phyloP scores from a whole-genome alignment of 768 basidiomycete genomes.

The Amyloporia xantha region DNA sequence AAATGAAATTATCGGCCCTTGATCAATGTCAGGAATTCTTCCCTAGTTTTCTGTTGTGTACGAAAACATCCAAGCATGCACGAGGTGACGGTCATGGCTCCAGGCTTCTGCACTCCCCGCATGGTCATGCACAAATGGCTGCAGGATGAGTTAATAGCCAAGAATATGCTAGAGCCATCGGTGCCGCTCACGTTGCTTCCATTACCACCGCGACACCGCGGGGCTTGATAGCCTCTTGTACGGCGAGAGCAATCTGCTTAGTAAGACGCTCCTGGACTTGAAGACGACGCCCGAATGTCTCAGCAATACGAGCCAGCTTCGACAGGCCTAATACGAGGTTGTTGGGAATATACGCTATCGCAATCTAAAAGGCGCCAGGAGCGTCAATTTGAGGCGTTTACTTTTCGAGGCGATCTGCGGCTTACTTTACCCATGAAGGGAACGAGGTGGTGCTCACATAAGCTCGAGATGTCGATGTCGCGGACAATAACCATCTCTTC shows the following conservation, averaged over 20 bases:
- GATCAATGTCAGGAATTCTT: slow-evolving; percentile 90
- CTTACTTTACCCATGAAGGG: slow-evolving; percentile 95
- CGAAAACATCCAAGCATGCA: slow-evolving; percentile 99
- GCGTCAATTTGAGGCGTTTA: not conserved
- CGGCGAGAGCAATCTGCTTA: slow-evolving; percentile 95
- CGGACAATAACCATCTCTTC: slow-evolving; percentile 99
- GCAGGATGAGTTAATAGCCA: slow-evolving; percentile 5
- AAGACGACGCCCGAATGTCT: slow-evolving; percentile 91
- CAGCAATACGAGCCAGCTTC: slow-evolving; percentile 94
- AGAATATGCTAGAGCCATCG: slow-evolving; percentile 7
- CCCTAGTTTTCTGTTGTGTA: slow-evolving; percentile 96
- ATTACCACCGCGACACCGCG: slow-evolving; percentile 98
- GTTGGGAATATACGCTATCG: slow-evolving; percentile 97
- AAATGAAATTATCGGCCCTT: slow-evolving; percentile 41
- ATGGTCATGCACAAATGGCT: slow-evolving; percentile 99
- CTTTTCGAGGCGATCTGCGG: slow-evolving; percentile 3
- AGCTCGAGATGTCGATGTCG: slow-evolving; percentile 93
- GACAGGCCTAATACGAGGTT: slow-evolving; percentile 90
- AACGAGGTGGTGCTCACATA: slow-evolving; percentile 98
- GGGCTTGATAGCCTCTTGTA: slow-evolving; percentile 96
- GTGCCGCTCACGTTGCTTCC: slow-evolving; percentile 84
- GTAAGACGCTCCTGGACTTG: slow-evolving; percentile 98
- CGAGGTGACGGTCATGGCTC: slow-evolving; percentile 89
- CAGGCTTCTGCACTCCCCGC: slow-evolving; percentile 99
- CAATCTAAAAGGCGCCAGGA: slow-evolving; percentile 53